Base-by-base conservation (phyloP, 768 basidiomycete genomes). In the Amanita molliuscula region DNA sequence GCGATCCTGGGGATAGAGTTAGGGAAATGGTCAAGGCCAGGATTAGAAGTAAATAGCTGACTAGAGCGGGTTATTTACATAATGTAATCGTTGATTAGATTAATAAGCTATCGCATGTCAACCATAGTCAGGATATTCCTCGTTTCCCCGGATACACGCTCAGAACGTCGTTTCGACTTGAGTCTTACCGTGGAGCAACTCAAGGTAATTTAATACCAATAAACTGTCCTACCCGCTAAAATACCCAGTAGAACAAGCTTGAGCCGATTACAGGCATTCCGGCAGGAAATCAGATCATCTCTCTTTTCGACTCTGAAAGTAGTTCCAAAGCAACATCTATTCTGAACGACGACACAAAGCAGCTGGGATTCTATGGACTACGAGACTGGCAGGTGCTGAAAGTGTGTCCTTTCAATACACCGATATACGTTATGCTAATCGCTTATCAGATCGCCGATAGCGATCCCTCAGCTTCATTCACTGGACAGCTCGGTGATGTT, bases 261-360 rank as follows among this genome's bases (percentile, higher is more conserved):
- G 89, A 93, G 61, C 75, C 82, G 49, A 79, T 96, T 58, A 98
- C 95, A n/a, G 95, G 95, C 20, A 85, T 97, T 45, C 81, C 88
- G 1, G 73, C 76, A 3, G 69, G 69, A 46, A 83, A 84, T 54
- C 95, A 98, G 60, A 54, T 63, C 1, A 76, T 98, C 40, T 65
- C 75, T 0, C 62, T 96, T 7, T 73, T 77, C 29, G 75, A 79
- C 3, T 75, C 81, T 2, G 76, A 82, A 43, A 71, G 67, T 8
- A 77, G 79, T 52, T 59, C 67, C 1, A 65, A 68, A 34, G 66
- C 77, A 7, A 57, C 86, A 10, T 75, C 71, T 4, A 61, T 69
- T 3, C 69, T 97, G 13, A 69, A 75, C 3, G 84, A 95, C 53
- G 85, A 89, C 53, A 59, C 67, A 3, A 76, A 76, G 58, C 75